Base-by-base conservation (phyloP, 345 rosid species). In the Tarenaya hassleriana region DNA sequence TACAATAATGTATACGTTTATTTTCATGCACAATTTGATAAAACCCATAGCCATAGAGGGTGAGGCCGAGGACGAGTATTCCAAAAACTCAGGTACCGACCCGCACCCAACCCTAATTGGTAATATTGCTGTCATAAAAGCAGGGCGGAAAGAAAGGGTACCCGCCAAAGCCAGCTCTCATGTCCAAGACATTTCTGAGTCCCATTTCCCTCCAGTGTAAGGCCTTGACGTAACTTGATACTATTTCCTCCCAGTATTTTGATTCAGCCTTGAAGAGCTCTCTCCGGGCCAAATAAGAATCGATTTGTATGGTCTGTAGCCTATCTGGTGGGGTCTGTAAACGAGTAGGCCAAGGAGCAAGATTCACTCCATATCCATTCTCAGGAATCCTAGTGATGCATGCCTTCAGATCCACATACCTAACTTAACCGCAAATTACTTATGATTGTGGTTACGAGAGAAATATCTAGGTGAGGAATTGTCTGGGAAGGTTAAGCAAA, bases 81-180 rank as follows among this genome's bases (percentile, higher is more conserved):
- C n/a, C n/a, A n/a, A n/a, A n/a, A n/a, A n/a, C n/a, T n/a, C n/a
- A n/a, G n/a, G n/a, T n/a, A n/a, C n/a, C n/a, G n/a, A n/a, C n/a
- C n/a, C n/a, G n/a, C n/a, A n/a, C n/a, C n/a, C n/a, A n/a, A n/a
- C n/a, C n/a, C n/a, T n/a, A n/a, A n/a, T n/a, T n/a, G n/a, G n/a
- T n/a, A n/a, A n/a, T n/a, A n/a, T n/a, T n/a, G n/a, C 29, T 24
- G 29, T 24, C 29, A 24, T 24, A 24, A 24, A 5, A 38, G 34
- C 31, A 38, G 15, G 18, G 20, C 8, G n/a, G 40, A 38, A 33
- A n/a, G 50, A 66, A 27, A 58, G 1, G 3, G 17, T 83, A 88
- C 96, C 98, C 96, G 76, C 97, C 98, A 75, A 70, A 92, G 75
- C 91, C 77, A 52, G 97, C 94, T 75, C 66, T 88, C 97, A 92